phyloP scores from a whole-genome alignment of 345 rosid genomes.

The Lepidium didymum region DNA sequence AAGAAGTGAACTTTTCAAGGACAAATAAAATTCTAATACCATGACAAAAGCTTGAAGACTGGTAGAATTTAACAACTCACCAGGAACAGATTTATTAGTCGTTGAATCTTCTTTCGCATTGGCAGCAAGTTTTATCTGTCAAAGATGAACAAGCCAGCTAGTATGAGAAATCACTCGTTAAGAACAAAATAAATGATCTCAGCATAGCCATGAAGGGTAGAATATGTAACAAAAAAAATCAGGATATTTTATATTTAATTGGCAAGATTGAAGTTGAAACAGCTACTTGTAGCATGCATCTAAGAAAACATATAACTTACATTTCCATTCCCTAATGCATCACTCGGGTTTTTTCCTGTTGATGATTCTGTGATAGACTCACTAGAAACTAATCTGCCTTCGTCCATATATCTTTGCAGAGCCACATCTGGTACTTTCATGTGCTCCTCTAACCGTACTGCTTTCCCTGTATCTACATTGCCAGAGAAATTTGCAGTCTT shows the following conservation, averaged over 20 bases:
- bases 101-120: conserved; percentile 35
- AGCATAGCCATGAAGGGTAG: not conserved
- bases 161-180: not conserved
- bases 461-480: conserved; percentile 51
- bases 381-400: conserved; percentile 27
- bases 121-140: conserved; percentile 44
- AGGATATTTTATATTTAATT: not conserved
- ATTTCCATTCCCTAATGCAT: conserved; percentile 48
- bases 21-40: not conserved
- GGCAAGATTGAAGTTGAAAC: not conserved
- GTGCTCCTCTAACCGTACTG: conserved; percentile 36
- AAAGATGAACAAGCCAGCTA: conserved; percentile 17
- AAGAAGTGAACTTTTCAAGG: not conserved
- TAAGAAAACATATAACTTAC: conserved; percentile 38
- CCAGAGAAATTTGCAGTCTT: conserved; percentile 38
- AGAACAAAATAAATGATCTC: not conserved
- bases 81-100: conserved; percentile 40
- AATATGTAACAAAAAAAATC: not conserved
- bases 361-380: conserved; percentile 32
- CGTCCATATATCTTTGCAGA: conserved; percentile 34
- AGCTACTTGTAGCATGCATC: not conserved
- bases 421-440: conserved; percentile 38
- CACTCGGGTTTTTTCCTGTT: conserved; percentile 33
- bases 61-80: conserved; percentile 36
- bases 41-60: not conserved